Base-by-base conservation (phyloP, 768 basidiomycete species). In the Boletus patriciae region DNA sequence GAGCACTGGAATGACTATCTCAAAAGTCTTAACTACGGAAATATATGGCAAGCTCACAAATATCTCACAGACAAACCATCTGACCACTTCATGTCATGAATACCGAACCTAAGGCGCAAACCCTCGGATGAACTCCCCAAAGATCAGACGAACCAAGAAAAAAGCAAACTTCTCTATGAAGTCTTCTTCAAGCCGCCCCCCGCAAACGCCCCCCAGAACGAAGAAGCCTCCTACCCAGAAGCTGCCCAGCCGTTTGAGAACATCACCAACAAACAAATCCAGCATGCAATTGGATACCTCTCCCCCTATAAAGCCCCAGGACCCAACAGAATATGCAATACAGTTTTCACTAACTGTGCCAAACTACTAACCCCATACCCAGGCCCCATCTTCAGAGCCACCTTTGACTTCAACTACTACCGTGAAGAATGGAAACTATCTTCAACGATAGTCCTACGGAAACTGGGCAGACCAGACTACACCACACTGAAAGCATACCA, bases 391-490 rank as follows among this genome's bases (percentile, higher is more conserved):
- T 64, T 66, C 37, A 38, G 44, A 1, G 69, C 66, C 0, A 55
- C 58, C 0, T 52, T 70, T n/a, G 1, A 23, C 0, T 55, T 67
- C 0, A 12, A 51, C 0, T 15, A 16, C 25, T 68, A 64, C 47
- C 61, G 48, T 0, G 44, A 52, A 0, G 15, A 46, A 4, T 73
- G 66, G 76, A 57, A 60, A 19, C 13, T 48, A 0, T 74, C 62
- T 15, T 64, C 54, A 0, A 74, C 71, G 7, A 52, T 71, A 0
- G 67, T 76, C 0, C 59, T 78, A 0, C 48, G 66, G 0, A 79
- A 81, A 48, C 76, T 74, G 0, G 71, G 71, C 0, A 72, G 70
- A 33, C 54, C 66, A 0, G 58, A 68, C 61, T 80, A 80, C 59
- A 3, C 13, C 4, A 18, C 10, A 1, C 25, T 16, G 4, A 45